These are phyloP conservation scores for Endothia cerciana DNA, from an alignment of 2,329 filamentous ascomycete genomes.

Conservation along the genomic window DNA sequence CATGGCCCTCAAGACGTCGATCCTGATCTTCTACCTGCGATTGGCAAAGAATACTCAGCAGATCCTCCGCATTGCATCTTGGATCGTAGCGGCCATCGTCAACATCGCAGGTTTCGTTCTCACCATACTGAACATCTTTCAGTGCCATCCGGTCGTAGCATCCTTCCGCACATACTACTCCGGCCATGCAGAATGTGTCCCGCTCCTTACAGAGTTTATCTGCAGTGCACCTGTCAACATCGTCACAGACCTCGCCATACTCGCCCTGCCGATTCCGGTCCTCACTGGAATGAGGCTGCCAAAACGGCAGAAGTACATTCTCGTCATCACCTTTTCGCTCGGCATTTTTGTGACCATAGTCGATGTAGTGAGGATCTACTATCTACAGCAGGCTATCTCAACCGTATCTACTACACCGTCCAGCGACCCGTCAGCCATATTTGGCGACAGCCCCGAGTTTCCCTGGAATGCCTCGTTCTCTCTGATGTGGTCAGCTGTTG, in stretches of 20 bases:
- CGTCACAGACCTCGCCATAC: conserved; percentile 84
- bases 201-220: conserved; percentile 65
- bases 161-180: conserved; percentile 57
- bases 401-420: conserved; percentile 44
- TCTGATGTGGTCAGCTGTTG: conserved; percentile 92
- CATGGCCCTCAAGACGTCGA: conserved; percentile 92
- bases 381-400: conserved; percentile 74
- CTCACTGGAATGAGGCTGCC: conserved; percentile 85
- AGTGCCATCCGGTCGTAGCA: conserved; percentile 76
- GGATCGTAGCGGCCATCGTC: conserved; percentile 75
- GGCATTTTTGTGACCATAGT: conserved; percentile 87
- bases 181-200: conserved; percentile 52
- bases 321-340: conserved; percentile 83
- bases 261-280: conserved; percentile 87
- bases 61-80: conserved; percentile 81
- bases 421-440: conserved; percentile 46
- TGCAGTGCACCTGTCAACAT: conserved; percentile 89
- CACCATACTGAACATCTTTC: conserved; percentile 85
- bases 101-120: conserved; percentile 78
- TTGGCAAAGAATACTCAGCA: conserved; percentile 77
- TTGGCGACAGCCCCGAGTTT: conserved; percentile 58
- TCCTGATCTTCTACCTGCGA: conserved; percentile 86
- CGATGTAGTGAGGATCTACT: conserved; percentile 88
- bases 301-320: conserved; percentile 81
- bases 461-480: conserved; percentile 79